A percentile compares a stretch with the other conserved stretches of the same genome.
Conservation (phyloP, 306 rosid genomes). For the Fragaria ananassa region DNA sequence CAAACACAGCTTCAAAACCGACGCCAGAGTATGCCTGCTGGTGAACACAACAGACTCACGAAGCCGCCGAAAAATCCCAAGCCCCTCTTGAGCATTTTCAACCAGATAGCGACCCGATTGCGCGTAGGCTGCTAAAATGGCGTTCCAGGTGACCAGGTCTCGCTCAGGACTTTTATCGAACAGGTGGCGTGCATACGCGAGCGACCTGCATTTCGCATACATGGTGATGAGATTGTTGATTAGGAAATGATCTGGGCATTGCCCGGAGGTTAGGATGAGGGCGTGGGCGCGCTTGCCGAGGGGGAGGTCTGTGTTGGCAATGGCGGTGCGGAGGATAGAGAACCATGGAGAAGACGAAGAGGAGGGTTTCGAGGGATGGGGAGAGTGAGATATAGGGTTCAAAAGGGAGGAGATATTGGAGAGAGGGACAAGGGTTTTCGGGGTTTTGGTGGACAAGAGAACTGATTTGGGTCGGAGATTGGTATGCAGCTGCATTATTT, state of each 20-base stretch:
- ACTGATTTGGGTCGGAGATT: slow-evolving; percentile 27
- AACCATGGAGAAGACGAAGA: slow-evolving; percentile 46
- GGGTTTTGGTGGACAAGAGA: slow-evolving; percentile 1
- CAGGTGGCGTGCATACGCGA: slow-evolving; percentile 56
- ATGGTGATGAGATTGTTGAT: slow-evolving; percentile 69
- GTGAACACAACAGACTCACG: slow-evolving; percentile 42
- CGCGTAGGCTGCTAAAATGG: slow-evolving; percentile 66
- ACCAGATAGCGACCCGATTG: slow-evolving; percentile 27
- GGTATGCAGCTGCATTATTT: slow-evolving; percentile 7
- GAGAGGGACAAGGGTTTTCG: background rate
- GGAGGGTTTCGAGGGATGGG: background rate
- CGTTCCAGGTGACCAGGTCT: slow-evolving; percentile 79
- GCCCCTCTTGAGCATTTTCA: slow-evolving; percentile 41
- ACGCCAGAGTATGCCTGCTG: slow-evolving; percentile 61
- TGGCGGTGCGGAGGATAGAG: slow-evolving; percentile 63
- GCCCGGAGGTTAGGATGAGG: slow-evolving; percentile 42
- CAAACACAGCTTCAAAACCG: slow-evolving; percentile 59
- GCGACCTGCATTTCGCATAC: slow-evolving; percentile 66
- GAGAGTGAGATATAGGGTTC: background rate
- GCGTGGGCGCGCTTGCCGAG: slow-evolving; percentile 71
- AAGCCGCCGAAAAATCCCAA: slow-evolving; percentile 51
- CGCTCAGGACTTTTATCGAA: slow-evolving; percentile 52
- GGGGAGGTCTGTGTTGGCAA: slow-evolving; percentile 39
- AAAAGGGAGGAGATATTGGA: slow-evolving; percentile 2
- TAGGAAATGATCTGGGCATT: slow-evolving; percentile 40